A percentile compares a stretch with the other conserved stretches of the same genome.
phyloP scores from a whole-genome alignment of 768 basidiomycete species.

The Lanmaoa rubissima region DNA sequence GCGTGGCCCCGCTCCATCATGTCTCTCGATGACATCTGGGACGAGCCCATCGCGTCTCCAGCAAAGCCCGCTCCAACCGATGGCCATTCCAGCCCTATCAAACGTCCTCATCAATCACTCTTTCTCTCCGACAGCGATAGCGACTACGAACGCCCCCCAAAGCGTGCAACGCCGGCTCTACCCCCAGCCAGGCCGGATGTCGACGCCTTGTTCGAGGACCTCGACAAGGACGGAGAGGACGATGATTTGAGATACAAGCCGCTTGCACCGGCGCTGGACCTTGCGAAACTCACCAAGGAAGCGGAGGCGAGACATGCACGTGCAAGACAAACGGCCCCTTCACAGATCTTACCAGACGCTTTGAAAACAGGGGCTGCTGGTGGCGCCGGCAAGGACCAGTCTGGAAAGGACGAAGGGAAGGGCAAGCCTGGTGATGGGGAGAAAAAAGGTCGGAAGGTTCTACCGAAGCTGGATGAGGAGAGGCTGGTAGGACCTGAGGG shows the following conservation, averaged over 20 bases:
- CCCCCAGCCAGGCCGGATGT: conserved; percentile 30
- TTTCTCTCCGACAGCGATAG: conserved; percentile 52
- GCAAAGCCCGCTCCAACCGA: conserved; percentile 20
- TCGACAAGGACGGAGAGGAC: conserved; percentile 49
- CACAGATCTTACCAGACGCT: conserved; percentile 48
- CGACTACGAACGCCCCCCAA: conserved; percentile 39
- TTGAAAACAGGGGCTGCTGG: conserved; percentile 36
- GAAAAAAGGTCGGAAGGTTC: conserved; percentile 31
- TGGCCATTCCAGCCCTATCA: conserved; percentile 14
- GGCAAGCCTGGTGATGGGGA: conserved; percentile 22
- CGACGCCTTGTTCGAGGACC: conserved; percentile 44
- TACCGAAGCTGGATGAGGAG: conserved; percentile 69
- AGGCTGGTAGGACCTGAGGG: conserved; percentile 72
- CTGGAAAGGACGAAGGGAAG: conserved; percentile 9
- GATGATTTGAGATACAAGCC: conserved; percentile 43
- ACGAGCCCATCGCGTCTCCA: conserved; percentile 43
- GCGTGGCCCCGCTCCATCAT: conserved; percentile 21
- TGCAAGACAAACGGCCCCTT: conserved; percentile 32
- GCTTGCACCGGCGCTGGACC: conserved; percentile 51
- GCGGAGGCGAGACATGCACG: conserved; percentile 49
- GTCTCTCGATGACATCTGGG: conserved; percentile 60
- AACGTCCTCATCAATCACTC: conserved; percentile 42
- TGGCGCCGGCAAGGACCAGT: neutral
- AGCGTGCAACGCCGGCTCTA: conserved; percentile 21
- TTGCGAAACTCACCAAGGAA: conserved; percentile 51